Percentiles rank a stretch among this genome's conserved stretches.
Conservation (phyloP, 2,329 filamentous ascomycete genomes). For the Aspergillus caelatus region DNA sequence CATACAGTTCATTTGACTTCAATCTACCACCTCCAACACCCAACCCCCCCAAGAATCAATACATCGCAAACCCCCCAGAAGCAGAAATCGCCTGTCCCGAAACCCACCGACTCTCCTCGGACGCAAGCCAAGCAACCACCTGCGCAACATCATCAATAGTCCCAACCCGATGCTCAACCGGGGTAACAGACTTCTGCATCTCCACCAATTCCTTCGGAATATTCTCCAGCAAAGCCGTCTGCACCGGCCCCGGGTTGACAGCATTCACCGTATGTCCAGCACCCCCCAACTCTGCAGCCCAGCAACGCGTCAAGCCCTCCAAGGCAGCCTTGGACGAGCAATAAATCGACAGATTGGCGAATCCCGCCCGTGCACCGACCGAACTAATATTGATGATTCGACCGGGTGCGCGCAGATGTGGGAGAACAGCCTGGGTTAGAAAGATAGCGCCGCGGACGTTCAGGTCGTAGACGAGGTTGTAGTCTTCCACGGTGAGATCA, state of each 20-base stretch:
- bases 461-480: slow-evolving; percentile 7
- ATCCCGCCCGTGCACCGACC: slow-evolving; percentile 49
- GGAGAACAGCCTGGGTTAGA: slow-evolving; percentile 10
- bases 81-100: slow-evolving; percentile 3
- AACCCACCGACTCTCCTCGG: slow-evolving; percentile 7
- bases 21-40: background rate
- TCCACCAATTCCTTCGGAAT: slow-evolving; percentile 50
- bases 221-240: slow-evolving; percentile 60
- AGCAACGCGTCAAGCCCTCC: slow-evolving; percentile 61
- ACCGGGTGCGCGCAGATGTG: slow-evolving; percentile 3
- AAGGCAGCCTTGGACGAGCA: slow-evolving; percentile 62
- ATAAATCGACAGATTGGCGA: slow-evolving; percentile 54
- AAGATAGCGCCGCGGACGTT: slow-evolving; percentile 12
- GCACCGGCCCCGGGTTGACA: slow-evolving; percentile 61
- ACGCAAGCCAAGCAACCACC: slow-evolving; percentile 8
- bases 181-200: slow-evolving; percentile 47
- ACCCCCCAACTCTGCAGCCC: slow-evolving; percentile 61
- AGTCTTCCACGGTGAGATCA: background rate
- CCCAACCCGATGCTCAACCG: slow-evolving; percentile 5
- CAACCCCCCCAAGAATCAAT: background rate
- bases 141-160: slow-evolving; percentile 2
- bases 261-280: slow-evolving; percentile 64
- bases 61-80: background rate
- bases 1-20: background rate
- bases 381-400: slow-evolving; percentile 11